Base-by-base conservation (phyloP, 2,329 filamentous ascomycete species). In the Cordyceps farinosa region DNA sequence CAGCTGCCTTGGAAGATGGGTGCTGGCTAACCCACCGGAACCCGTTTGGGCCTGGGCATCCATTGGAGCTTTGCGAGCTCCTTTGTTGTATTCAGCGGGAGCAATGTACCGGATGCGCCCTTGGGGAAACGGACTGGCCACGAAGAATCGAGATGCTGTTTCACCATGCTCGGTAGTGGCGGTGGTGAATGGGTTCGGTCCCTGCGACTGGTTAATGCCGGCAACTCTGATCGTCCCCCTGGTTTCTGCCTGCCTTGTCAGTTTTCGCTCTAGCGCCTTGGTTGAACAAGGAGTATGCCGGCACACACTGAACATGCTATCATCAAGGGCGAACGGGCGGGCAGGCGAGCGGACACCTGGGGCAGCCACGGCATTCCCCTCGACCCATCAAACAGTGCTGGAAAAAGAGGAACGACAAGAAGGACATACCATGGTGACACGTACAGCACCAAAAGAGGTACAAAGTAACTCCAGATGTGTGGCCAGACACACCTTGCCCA, bases 1-100 rank as follows among this genome's bases (percentile, higher is more conserved):
- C 36, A 27, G 45, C 11, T 51, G 47, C 45, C 45, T 32, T 51
- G 56, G 34, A 59, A 59, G 56, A 27, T 11, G 34, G 56, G 55
- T 32, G 32, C 44, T 40, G 34, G 32, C 32, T 9, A 22, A 29
- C 32, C n/a, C 55, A 29, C 30, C 17, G 44, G 30, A 38, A 29
- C 44, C 27, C 10, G 45, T 22, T 36, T 51, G 56, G 34, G 34
- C 9, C 32, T 34, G 32, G 27, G 11, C 27, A 27, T 11, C 8
- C 9, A 44, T 30, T 48, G 32, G 38, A 8, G 27, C 38, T 2
- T 45, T 15, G 40, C 3, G 29, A 27, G 42, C n/a, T 17, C 5
- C 15, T 40, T 15, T 13, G 13, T 15, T 3, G 15, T 40, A 13
- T 22, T 11, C 38, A 13, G 38, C 38, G 2, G 38, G 38, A 40